These are phyloP conservation scores for Actinomortierella ambigua DNA, from an alignment of 371 early-diverging fungal species.

Conservation along the genomic window DNA sequence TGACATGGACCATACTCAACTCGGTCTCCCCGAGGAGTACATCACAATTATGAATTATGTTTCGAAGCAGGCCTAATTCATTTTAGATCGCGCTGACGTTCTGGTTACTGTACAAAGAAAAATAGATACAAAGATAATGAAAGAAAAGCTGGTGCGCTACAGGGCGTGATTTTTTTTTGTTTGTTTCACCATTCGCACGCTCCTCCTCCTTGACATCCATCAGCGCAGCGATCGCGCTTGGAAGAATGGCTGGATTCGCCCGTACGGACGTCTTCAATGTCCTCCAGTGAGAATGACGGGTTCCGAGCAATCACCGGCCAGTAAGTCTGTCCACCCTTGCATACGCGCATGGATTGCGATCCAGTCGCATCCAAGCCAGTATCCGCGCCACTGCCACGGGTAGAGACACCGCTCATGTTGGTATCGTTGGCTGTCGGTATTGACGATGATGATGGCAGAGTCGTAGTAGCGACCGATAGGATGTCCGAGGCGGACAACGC, in stretches of 20 bases:
- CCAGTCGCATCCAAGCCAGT: too few species aligned
- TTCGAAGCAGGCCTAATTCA: too few species aligned
- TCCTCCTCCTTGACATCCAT: slow-evolving; percentile 38
- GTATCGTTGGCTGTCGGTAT: background rate
- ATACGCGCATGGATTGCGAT: slow-evolving; percentile 18
- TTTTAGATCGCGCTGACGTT: too few species aligned
- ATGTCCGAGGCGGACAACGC: too few species aligned
- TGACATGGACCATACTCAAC: too few species aligned
- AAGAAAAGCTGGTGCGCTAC: too few species aligned
- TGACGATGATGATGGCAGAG: background rate
- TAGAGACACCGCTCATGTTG: background rate
- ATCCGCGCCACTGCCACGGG: background rate
- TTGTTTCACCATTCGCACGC: slow-evolving; percentile 40
- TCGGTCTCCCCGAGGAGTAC: too few species aligned
- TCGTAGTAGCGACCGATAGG: too few species aligned
- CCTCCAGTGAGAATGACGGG: background rate
- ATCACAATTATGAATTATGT: too few species aligned
- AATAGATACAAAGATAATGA: too few species aligned
- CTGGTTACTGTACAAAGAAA: too few species aligned
- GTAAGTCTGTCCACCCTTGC: slow-evolving; percentile 43
- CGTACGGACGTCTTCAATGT: slow-evolving; percentile 9
- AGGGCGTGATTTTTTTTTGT: too few species aligned
- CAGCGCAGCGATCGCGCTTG: slow-evolving; percentile 27
- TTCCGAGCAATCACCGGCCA: slow-evolving; percentile 39
- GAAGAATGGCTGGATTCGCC: slow-evolving; percentile 7